Conservation (phyloP, 1,139 yeast genomes). For the Pichia sp. region DNA sequence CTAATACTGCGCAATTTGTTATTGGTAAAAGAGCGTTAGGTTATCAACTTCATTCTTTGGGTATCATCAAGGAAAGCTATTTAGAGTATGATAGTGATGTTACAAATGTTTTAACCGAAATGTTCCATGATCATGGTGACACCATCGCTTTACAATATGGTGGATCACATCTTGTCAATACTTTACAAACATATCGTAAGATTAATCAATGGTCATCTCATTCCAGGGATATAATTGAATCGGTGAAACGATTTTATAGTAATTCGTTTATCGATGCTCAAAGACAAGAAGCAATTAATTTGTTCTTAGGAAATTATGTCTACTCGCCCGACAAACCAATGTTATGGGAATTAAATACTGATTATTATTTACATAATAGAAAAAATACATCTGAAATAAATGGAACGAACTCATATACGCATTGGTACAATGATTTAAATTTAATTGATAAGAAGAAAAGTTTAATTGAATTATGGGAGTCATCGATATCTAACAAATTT, state of each 20-base stretch:
- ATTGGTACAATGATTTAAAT: constrained; percentile 71
- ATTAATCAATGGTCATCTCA: constrained; percentile 98
- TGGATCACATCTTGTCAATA: constrained; percentile 92
- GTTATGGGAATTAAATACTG: constrained; percentile 90
- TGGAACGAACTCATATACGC: constrained; percentile 57
- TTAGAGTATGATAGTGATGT: constrained; percentile 92
- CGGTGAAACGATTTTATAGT: constrained; percentile 87
- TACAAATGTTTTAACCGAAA: constrained; percentile 83
- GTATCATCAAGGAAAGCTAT: constrained; percentile 57
- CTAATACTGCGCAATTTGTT: constrained; percentile 97
- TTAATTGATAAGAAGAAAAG: constrained; percentile 36
- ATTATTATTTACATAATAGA: constrained; percentile 77
- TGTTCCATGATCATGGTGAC: constrained; percentile 97
- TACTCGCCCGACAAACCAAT: constrained; percentile 72
- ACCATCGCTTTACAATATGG: constrained; percentile 97
- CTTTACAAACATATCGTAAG: constrained; percentile 93
- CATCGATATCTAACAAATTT: neutral
- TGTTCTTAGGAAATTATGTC: constrained; percentile 84
- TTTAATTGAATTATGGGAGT: constrained; percentile 24
- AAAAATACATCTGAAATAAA: constrained; percentile 32
- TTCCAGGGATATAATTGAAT: constrained; percentile 90
- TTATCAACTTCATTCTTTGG: constrained; percentile 71
- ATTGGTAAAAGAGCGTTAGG: constrained; percentile 91
- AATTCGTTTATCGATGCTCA: constrained; percentile 95
- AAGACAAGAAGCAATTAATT: constrained; percentile 91